phyloP scores from a whole-genome alignment of 768 basidiomycete genomes.

The Leucosporidium scottii region DNA sequence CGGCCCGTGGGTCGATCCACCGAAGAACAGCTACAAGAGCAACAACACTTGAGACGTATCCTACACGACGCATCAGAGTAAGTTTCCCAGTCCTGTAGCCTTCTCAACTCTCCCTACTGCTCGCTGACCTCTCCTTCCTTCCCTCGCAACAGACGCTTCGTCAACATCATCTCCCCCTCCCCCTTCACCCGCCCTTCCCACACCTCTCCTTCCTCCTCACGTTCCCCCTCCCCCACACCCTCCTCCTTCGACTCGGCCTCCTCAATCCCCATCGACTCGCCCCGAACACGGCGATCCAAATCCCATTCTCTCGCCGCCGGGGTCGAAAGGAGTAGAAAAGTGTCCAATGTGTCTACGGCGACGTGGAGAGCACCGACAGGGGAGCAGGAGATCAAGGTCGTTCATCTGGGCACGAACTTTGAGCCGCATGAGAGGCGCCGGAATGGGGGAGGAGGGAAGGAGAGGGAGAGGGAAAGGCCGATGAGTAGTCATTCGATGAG shows the following conservation, averaged over 20 bases:
- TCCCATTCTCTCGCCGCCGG: neutral
- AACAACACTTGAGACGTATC: neutral
- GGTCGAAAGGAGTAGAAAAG: no score
- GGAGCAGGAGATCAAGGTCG: neutral
- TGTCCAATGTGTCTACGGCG: neutral
- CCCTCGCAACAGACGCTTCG: neutral
- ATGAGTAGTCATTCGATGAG: no score
- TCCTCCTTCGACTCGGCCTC: constrained; percentile 1
- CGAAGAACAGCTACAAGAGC: neutral
- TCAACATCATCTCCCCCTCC: neutral
- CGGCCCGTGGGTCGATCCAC: neutral
- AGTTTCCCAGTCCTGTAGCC: neutral
- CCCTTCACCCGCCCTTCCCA: constrained; percentile 1
- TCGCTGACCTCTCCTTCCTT: neutral
- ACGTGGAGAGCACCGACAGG: neutral
- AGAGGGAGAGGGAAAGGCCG: neutral
- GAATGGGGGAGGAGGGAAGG: neutral
- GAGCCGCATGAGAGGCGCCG: neutral
- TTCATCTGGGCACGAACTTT: neutral
- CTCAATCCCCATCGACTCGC: neutral
- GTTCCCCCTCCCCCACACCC: neutral
- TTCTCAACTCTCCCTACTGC: neutral
- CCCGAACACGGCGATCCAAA: neutral
- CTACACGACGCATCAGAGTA: neutral
- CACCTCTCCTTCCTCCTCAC: neutral